Evolutionary conservation across 1,139 yeast species (phyloP), one percentile per base, ranked within the genome.

Genomic region (Pneumocystis oryctolagi): DNA sequence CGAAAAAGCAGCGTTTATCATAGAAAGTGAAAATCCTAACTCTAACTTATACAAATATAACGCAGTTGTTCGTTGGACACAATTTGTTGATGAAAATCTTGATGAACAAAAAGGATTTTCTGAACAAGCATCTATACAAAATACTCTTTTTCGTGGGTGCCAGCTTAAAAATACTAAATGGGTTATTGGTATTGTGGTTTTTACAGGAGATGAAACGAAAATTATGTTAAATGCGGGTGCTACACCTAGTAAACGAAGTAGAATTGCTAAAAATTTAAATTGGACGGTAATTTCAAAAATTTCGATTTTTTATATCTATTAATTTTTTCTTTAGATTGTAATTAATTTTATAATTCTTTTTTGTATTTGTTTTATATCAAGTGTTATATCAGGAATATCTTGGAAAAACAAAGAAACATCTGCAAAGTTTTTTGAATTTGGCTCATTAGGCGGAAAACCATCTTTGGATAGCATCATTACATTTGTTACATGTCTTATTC

Each of bases 201-300:
- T 87, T 74, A 90, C 98, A 14, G 98, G 98, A 69, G 78, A 78
- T 58, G 97, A 92, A 70, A 81, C 97, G 8, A 92, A 90, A 74
- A 89, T 90, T 68, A 89, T 90, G 94, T 78, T 89, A 70, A 92
- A 92, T 73, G 82, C 97, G 1, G 98, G 97, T 69, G 80, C 82
- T 18, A 90, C 97, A 0, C 98, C 98, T 42, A 84, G 95, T 1
- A 92, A 92, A 73, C 80, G 82, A 60, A 86, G 95, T 1, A 82
- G 87, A 73, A 88, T 92, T 62, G 82, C 96, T 8, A 80, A 85
- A 66, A 94, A 90, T 71, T 79, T 92, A 71, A 92, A 92, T 73
- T 77, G 84, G 68, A 84, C 92, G 37, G 67, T 68, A 40, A 16
- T 61, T 40, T 16, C 8, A 34, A 18, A 3, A 20, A 47, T 47